Base-by-base conservation (phyloP, 2,329 filamentous ascomycete genomes). In the Fusarium burgessii region DNA sequence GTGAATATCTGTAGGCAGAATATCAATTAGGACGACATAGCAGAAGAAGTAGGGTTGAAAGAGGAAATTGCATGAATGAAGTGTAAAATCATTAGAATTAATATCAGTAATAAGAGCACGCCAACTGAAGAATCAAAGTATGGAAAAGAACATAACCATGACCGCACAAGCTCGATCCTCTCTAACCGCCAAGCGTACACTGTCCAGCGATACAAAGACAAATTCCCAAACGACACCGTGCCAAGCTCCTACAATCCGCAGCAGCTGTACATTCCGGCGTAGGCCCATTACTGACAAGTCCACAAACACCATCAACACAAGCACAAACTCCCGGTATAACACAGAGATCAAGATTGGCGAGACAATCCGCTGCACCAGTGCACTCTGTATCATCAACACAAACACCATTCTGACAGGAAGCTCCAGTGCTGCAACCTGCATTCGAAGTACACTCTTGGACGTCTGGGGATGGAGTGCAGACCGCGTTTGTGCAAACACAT, bases 31-130 rank as follows among this genome's bases (percentile, higher is more conserved):
- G 10, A 11, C 7, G 29, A 29, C 29, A 9, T 29, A 29, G 10
- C 29, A 2, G 4, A 18, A 0, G 12, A 3, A 1, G 11, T 6
- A 4, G 5, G 5, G 0, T 2, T 6, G 29, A 29, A 18, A 2
- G 14, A 18, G 7, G 8, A 5, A 11, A 29, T 29, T 9, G 7
- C 7, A 33, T 10, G 3, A 3, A 20, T 33, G n/a, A 11, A 5
- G 1, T 6, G 14, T 12, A 25, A 23, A 23, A 23, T 23, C 23
- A 50, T 15, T 5, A 7, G 25, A 8, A 36, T n/a, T 14, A n/a
- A 17, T 5, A 15, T 36, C 3, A 23, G 8, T 14, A 36, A 25
- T 25, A 25, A 15, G 10, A 50, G 7, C 32, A 15, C 35, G 7
- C 32, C 6, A 33, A 18, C 4, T 5, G 12, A 50, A 36, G 8